phyloP scores from a whole-genome alignment of 2,329 filamentous ascomycete species.

The Xylaria sp. region DNA sequence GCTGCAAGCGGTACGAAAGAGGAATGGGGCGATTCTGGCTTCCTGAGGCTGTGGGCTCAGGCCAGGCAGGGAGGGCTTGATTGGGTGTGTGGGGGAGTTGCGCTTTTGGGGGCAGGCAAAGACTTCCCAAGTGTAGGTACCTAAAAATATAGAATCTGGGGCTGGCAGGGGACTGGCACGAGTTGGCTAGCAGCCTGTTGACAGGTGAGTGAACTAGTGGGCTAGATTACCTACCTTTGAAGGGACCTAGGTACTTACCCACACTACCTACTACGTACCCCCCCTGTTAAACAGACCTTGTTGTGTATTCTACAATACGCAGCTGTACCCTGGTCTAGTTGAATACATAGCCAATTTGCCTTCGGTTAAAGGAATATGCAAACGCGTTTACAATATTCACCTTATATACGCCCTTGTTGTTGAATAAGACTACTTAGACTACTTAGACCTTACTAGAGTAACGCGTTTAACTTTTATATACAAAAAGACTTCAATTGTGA shows the following conservation, averaged over 20 bases:
- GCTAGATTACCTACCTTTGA: not conserved
- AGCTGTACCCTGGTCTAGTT: no score
- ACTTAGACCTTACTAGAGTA: no score
- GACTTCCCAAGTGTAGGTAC: no score
- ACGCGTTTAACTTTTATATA: no score
- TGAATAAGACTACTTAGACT: no score
- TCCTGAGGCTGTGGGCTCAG: constrained; percentile 21
- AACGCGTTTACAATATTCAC: no score
- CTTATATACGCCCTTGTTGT: no score
- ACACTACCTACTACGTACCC: not conserved
- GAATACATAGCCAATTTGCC: no score
- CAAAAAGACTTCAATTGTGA: no score
- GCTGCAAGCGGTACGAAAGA: constrained; percentile 32
- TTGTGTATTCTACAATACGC: no score
- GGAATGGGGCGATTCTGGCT: constrained; percentile 26
- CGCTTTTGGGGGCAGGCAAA: constrained; percentile 21
- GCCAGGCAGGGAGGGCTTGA: constrained; percentile 22
- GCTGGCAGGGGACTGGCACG: constrained; percentile 21
- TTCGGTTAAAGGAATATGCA: no score
- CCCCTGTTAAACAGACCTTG: no score
- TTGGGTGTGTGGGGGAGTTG: not conserved
- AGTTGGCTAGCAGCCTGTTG: constrained; percentile 12
- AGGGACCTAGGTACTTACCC: not conserved
- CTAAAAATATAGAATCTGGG: constrained; percentile 19
- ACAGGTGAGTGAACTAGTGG: constrained; percentile 2